Base-by-base conservation (phyloP, 768 basidiomycete species). In the Lanmaoa rubissima region DNA sequence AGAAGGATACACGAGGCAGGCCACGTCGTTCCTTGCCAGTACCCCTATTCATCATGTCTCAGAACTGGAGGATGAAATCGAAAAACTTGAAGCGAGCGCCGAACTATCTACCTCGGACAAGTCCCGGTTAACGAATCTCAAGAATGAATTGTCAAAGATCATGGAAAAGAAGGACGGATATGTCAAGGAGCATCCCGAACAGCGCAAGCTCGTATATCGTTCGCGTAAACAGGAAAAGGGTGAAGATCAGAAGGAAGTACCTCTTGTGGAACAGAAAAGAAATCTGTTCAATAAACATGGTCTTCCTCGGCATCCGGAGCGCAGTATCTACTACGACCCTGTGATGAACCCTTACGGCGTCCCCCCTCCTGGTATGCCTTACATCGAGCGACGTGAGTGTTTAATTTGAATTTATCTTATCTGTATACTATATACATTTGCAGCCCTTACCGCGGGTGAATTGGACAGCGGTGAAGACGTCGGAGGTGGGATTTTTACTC, bases 351-450 rank as follows among this genome's bases (percentile, higher is more conserved):
- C 94, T 24, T 94, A 79, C 67, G 95, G 94, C 31, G 90, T 94
- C 17, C 86, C 95, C 19, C 95, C 95, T 41, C 96, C 95, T 13
- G 96, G 96, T 8, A 92, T 97, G 94, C 93, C 92, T n/a, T 98
- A 97, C 72, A 75, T 83, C 55, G 92, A 98, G 69, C 74, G 88
- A 75, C 82, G 94, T 95, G 64, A 74, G 89, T 77, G 5, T 36
- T n/a, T 35, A 24, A 48, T 56, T 38, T 14, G 40, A 42, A 44
- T 44, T 24, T 10, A 43, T 45, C 43, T 24, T 17, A 39, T 51
- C 53, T 24, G 19, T 9, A 21, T 28, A 10, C 24, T 58, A 19
- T 24, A 55, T 31, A 59, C 43, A 31, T 60, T 55, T 39, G 4
- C 60, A 90, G 88, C 87, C 32, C 74, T 85, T 3, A 70, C 77